phyloP scores from a whole-genome alignment of 2,329 filamentous ascomycete species.

The Xylaria sp. region DNA sequence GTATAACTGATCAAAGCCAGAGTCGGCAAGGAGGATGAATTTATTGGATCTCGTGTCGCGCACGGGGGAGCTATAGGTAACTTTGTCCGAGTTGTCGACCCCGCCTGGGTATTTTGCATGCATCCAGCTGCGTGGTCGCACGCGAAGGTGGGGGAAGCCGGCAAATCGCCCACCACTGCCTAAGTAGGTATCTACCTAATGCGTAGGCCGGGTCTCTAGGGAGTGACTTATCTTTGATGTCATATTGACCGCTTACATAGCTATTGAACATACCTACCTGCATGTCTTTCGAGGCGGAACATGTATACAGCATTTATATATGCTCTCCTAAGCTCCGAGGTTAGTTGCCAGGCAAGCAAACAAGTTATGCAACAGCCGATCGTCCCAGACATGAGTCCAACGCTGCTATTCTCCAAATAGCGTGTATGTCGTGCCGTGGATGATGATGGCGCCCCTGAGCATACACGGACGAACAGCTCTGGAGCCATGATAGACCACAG shows the following conservation, averaged over 20 bases:
- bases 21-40: slow-evolving; percentile 24
- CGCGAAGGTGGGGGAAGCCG: slow-evolving; percentile 36
- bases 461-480: too few relatives aligned
- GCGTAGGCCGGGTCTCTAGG: not conserved
- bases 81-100: slow-evolving; percentile 23
- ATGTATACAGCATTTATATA: too few relatives aligned
- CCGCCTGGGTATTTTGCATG: slow-evolving; percentile 36
- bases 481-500: not conserved
- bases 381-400: too few relatives aligned
- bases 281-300: too few relatives aligned
- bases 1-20: not conserved
- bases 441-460: too few relatives aligned
- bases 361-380: too few relatives aligned
- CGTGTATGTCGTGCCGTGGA: too few relatives aligned
- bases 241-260: not conserved
- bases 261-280: not conserved
- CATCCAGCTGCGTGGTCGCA: slow-evolving; percentile 29
- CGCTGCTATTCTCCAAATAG: too few relatives aligned
- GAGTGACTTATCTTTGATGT: slow-evolving; percentile 10
- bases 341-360: too few relatives aligned
- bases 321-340: too few relatives aligned
- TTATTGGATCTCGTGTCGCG: slow-evolving; percentile 19
- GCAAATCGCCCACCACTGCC: slow-evolving; percentile 31
- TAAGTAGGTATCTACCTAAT: not conserved
- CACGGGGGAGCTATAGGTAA: slow-evolving; percentile 16